These are phyloP conservation scores for Oxalis stricta DNA, from an alignment of 441 rosid genomes.

Conservation along the genomic window DNA sequence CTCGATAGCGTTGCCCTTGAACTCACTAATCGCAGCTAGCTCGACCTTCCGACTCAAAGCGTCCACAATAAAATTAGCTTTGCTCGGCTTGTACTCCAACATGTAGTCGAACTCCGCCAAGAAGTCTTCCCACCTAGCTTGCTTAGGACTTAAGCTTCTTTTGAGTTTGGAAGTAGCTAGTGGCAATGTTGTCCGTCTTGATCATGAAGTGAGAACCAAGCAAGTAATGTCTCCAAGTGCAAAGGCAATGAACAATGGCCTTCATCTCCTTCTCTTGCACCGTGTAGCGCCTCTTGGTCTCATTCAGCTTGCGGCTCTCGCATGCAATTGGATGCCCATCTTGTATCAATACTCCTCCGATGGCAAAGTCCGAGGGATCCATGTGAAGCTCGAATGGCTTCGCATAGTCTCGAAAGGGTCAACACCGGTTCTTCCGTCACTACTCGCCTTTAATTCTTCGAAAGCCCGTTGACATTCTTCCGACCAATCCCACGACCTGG, in stretches of 20 bases:
- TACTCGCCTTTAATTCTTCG: not conserved
- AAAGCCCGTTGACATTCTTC: not conserved
- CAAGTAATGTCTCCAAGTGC: not conserved
- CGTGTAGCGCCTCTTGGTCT: not conserved
- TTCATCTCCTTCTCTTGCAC: not conserved
- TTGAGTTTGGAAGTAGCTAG: not conserved
- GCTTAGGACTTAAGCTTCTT: not conserved
- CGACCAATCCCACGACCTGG: not conserved
- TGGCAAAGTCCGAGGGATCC: not conserved
- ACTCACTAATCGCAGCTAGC: not conserved
- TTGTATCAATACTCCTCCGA: constrained; percentile 2
- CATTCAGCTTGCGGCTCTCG: not conserved
- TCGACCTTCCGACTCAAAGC: not conserved
- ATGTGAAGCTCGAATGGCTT: not conserved
- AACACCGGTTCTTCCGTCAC: not conserved
- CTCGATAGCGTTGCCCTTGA: fast-evolving
- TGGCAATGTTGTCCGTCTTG: not conserved
- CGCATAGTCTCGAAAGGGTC: not conserved
- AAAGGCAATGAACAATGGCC: not conserved
- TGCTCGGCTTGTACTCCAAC: not conserved
- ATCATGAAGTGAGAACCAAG: not conserved
- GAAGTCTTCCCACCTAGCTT: not conserved
- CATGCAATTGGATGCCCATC: not conserved
- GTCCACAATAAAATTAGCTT: not conserved
- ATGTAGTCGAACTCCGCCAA: not conserved